Evolutionary conservation across 2,329 filamentous ascomycete genomes (phyloP), one percentile per base, ranked within the genome.

Genomic region (Fusarium staphyleae): DNA sequence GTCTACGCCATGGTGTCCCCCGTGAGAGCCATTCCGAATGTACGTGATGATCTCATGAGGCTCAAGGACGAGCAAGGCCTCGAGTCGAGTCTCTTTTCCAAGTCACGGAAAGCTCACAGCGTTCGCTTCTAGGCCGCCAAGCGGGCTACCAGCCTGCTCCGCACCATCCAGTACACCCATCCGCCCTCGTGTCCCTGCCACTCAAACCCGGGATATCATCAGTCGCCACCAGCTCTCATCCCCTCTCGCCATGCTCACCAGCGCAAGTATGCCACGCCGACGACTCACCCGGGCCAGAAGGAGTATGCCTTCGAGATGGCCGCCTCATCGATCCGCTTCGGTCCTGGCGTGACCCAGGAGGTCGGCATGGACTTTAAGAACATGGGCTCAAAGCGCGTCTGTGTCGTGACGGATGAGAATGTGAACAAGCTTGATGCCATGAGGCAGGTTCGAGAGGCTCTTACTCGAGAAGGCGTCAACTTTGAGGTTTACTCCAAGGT

Each of bases 291-390:
- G 22, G 76, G 81, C 8, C 82, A 92, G 69, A 96, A 96, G 72
- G 95, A 99, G 73, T 99, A 99, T 77, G 95, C 95, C 12, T 99
- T 99, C 71, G 95, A 99, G 74, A 96, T 99, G 93, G 95, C 95
- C 0, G 92, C 95, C 2, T 96, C 91, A 1, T 91, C 89, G 22
- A 97, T 99, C 69, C 87, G 95, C 11, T 99, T 98, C 67, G 95
- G 95, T 0, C 91, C 91, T 0, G 95, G 95, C 5, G 90, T 89
- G 50, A 99, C 95, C 18, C 91, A 91, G 74, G 95, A 99, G 75
- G 92, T 99, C 15, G 95, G 95, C 61, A 98, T 98, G 95, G 95
- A 99, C 75, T 87, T 98, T 65, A 88, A 87, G 75, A 98, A 99
- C 71, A 82, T 99, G 80, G 89, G 90, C 12, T 87, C 89, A 6